phyloP scores from a whole-genome alignment of 2,329 filamentous ascomycete genomes.

The Botryotinia calthae region DNA sequence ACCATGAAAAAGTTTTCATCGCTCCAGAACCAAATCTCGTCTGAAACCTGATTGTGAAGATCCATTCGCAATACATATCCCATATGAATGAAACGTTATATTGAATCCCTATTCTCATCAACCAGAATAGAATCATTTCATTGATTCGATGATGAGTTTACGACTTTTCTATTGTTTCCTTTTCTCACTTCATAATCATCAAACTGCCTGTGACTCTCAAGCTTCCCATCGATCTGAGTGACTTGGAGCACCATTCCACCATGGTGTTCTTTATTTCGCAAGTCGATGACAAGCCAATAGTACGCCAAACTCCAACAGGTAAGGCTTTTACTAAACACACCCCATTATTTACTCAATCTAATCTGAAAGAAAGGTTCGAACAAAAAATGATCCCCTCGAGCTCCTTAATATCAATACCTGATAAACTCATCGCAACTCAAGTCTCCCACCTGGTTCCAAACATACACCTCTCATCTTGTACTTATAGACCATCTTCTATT shows the following conservation, averaged over 20 bases:
- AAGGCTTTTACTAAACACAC: background rate
- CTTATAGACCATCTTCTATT: background rate
- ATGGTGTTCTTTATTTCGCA: no score
- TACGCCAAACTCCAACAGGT: background rate
- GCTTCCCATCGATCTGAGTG: background rate
- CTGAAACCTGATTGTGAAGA: background rate
- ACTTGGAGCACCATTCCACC: background rate
- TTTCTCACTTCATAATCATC: background rate
- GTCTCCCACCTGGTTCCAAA: background rate
- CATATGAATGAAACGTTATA: background rate
- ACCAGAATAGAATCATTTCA: background rate
- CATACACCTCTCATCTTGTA: background rate
- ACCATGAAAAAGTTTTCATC: background rate
- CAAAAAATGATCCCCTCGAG: background rate
- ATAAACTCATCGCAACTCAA: background rate
- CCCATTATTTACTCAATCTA: background rate
- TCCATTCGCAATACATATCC: background rate
- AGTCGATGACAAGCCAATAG: background rate
- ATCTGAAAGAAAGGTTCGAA: background rate
- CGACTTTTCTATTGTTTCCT: background rate
- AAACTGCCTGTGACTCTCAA: background rate
- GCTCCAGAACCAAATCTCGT: background rate
- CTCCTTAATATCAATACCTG: constrained; percentile 3
- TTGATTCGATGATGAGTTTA: background rate
- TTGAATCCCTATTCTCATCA: background rate